Evolutionary conservation across 2,329 filamentous ascomycete species (phyloP), one percentile per base, ranked within the genome.

Genomic region (Pseudogymnoascus sp.): DNA sequence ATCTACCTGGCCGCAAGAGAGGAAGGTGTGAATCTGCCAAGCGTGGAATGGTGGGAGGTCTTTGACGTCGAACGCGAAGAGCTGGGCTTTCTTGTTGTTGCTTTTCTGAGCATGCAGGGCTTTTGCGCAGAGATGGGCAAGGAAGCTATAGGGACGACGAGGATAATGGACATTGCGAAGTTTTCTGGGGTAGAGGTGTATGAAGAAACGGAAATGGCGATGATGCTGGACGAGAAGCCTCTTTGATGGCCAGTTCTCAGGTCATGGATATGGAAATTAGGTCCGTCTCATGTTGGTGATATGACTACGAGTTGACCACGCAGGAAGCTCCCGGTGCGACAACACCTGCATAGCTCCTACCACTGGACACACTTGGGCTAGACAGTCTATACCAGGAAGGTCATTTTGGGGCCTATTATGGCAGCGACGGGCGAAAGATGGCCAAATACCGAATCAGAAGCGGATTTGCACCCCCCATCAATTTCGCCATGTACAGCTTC

Each of bases 1-100:
- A 89, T 97, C 33, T 99, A 97, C 73, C 84, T 91, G n/a, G 90
- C 93, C 0, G 89, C 91, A 0, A 83, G 87, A 50, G 92, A 97
- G 68, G 74, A 84, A 1, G 86, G 83, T 0, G 84, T 89, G 11
- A 92, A 90, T 74, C 81, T 97, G 76, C 91, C 93, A 0, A 89
- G 89, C 67, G 85, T 84, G 59, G 87, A 91, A 67, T 99, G 95
- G 95, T 99, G 95, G 95, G 93, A 97, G 75, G 91, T 97, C 0
- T 97, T 97, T 74, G 95, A 99, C 75, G 90, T 95, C 6, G 93
- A 97, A 70, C 82, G 95, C 61, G 95, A 99, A 78, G 92, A 96
- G 73, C 80, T 99, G 37, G 95, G 95, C 0, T 97, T 97, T 69
- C 76, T 97, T 64, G 92, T 96, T 3, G 90, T 97, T 10, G 92